Base-by-base conservation (phyloP, 805 yeast genomes). In the Yarrowia bubula region DNA sequence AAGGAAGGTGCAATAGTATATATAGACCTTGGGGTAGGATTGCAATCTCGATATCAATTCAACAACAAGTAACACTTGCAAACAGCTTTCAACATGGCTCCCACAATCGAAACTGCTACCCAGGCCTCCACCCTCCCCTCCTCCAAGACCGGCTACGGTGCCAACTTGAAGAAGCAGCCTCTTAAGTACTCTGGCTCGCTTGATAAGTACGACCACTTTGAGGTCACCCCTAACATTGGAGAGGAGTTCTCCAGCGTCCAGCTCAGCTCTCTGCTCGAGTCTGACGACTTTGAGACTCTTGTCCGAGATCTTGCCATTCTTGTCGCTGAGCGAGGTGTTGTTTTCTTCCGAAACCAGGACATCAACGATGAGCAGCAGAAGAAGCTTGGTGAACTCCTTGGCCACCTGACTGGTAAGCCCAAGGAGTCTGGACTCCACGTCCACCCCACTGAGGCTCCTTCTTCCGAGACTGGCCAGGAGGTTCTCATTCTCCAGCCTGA, bases 321-420 rank as follows among this genome's bases (percentile, higher is more conserved):
- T 39, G 71, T 81, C 15, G 77, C 84, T 6, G 81, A 80, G 72
- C 75, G 84, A 67, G 81, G 79, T 32, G 84, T 81, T 48, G 84
- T 81, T 7, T 81, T 82, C 70, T 81, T 82, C 78, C 73, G 81
- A 68, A 76, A 80, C 70, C 84, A 81, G 69, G 80, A 81, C 51
- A 63, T 73, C 42, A 68, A 68, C 48, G 68, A 68, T 33, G 70
- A 69, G 46, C 66, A 70, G 66, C 76, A 74, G 69, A 70, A 70
- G 70, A 64, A 68, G 64, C 69, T 74, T 8, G 70, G 67, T 7
- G 60, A 70, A 31, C 67, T 68, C 31, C 69, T 73, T 7, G 76
- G 75, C 9, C 44, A 55, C 17, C 63, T 66, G 35, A 70, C 70
- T 31, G 75, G 75, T 1, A 69, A 70, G 66, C 75, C 75, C 11